Percentiles rank a stretch among this genome's conserved stretches.
Evolutionary conservation across 164 flowering plant genomes (phyloP).

Genomic region (Vitis amurensis): DNA sequence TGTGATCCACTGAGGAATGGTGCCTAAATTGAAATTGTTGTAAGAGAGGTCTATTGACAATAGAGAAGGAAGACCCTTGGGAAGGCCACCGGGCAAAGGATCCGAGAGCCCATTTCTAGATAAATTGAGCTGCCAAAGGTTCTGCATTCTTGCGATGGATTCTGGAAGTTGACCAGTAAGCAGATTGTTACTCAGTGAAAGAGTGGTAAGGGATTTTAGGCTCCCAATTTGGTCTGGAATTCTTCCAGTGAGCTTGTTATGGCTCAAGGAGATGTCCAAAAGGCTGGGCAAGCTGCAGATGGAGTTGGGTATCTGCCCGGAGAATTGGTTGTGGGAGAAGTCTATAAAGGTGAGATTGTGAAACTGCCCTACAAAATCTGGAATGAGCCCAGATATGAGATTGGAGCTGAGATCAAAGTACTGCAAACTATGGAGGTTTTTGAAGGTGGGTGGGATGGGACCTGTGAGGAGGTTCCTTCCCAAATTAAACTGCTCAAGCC

Average conservation of each 20-base stretch:
- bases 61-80: slow-evolving; percentile 63
- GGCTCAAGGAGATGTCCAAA: slow-evolving; percentile 53
- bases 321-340: slow-evolving; percentile 66
- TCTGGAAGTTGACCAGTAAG: slow-evolving; percentile 73
- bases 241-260: slow-evolving; percentile 64
- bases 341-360: slow-evolving; percentile 60
- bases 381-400: slow-evolving; percentile 60
- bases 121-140: slow-evolving; percentile 73
- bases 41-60: slow-evolving; percentile 80
- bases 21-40: slow-evolving; percentile 62
- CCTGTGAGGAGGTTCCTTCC: slow-evolving; percentile 64
- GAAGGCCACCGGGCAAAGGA: slow-evolving; percentile 52
- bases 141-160: slow-evolving; percentile 53
- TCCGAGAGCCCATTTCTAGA: slow-evolving; percentile 69
- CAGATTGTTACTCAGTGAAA: slow-evolving; percentile 55
- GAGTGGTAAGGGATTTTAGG: slow-evolving; percentile 60
- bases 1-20: slow-evolving; percentile 77
- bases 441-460: slow-evolving; percentile 59
- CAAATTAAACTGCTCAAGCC: slow-evolving; percentile 51
- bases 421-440: slow-evolving; percentile 45
- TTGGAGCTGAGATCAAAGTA: slow-evolving; percentile 81
- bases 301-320: slow-evolving; percentile 68
- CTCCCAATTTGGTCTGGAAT: slow-evolving; percentile 65
- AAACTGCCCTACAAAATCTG: slow-evolving; percentile 62
- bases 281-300: slow-evolving; percentile 45